Conservation (phyloP, 192 early-diverging fungal species). For the Podochytrium sp. region DNA sequence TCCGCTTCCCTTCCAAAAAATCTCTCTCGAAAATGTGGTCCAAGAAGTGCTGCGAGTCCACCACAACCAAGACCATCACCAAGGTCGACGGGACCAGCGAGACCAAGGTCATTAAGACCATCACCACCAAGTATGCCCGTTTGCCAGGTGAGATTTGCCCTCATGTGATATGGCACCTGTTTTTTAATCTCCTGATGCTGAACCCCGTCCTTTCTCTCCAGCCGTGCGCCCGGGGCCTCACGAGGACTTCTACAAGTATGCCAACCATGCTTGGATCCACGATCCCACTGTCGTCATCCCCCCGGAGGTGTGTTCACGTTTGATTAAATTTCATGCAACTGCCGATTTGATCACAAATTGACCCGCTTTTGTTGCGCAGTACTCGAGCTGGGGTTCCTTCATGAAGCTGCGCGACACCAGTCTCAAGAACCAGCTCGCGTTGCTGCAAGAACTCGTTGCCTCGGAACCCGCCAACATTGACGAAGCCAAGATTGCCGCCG, state of each 20-base stretch:
- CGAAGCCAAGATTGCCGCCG: conserved; percentile 5
- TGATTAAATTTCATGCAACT: not conserved
- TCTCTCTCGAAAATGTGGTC: too few relatives aligned
- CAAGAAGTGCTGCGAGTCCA: too few relatives aligned
- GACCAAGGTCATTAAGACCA: too few relatives aligned
- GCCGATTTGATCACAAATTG: not conserved
- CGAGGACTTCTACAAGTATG: conserved; percentile 16
- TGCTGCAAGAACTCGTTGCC: not conserved
- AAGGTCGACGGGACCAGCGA: too few relatives aligned
- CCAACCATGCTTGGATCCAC: conserved; percentile 6
- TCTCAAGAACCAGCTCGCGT: conserved; percentile 10
- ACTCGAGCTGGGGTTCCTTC: conserved; percentile 22
- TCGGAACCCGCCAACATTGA: not conserved
- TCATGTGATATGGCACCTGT: too few relatives aligned
- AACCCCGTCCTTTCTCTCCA: not conserved
- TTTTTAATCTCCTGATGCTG: too few relatives aligned
- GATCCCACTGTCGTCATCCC: conserved; percentile 18
- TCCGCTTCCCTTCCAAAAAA: too few relatives aligned
- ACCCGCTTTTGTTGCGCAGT: not conserved
- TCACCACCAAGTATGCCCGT: too few relatives aligned
- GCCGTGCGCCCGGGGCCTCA: not conserved
- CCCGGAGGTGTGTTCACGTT: not conserved
- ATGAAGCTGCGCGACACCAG: conserved; percentile 7
- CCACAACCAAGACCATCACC: too few relatives aligned
- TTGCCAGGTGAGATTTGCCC: too few relatives aligned